These are phyloP conservation scores for Danielozyma ontarioensis DNA, from an alignment of 805 yeast genomes.

Conservation along the genomic window DNA sequence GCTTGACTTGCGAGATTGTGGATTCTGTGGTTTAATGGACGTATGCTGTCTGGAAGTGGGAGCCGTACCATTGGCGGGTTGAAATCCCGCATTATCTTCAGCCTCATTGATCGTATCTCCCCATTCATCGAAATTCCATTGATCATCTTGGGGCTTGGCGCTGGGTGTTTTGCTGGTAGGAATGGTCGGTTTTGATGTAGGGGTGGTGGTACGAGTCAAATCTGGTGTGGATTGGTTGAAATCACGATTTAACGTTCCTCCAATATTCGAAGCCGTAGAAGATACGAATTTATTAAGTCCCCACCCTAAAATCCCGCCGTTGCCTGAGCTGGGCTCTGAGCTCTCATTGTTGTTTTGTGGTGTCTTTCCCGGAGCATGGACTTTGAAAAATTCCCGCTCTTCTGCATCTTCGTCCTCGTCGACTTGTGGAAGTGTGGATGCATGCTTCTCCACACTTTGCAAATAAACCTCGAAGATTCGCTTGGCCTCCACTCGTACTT, in stretches of 20 bases:
- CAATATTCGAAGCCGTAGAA: constrained; percentile 18
- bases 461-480: constrained; percentile 57
- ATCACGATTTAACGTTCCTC: constrained; percentile 32
- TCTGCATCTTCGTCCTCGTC: constrained; percentile 35
- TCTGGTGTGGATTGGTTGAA: constrained; percentile 35
- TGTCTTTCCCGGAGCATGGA: constrained; percentile 14
- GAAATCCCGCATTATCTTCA: constrained; percentile 2
- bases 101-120: constrained; percentile 9
- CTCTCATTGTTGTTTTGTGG: constrained; percentile 1
- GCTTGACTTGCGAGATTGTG: constrained; percentile 12
- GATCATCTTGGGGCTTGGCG: constrained; percentile 2
- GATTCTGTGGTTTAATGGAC: no score
- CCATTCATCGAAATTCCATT: constrained; percentile 12
- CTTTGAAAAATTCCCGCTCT: constrained; percentile 32
- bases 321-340: constrained; percentile 6
- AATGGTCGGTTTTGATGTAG: constrained; percentile 10
- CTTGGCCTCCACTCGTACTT: constrained; percentile 71
- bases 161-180: constrained; percentile 1
- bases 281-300: constrained; percentile 31
- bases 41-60: constrained; percentile 1
- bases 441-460: constrained; percentile 33
- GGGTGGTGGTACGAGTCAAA: constrained; percentile 23
- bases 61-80: constrained; percentile 3
- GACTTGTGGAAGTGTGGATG: constrained; percentile 25
- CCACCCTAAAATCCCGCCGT: constrained; percentile 30